Evolutionary conservation across 1,139 yeast genomes (phyloP).

Genomic region (Nakaseomyces kungkrabaensis): DNA sequence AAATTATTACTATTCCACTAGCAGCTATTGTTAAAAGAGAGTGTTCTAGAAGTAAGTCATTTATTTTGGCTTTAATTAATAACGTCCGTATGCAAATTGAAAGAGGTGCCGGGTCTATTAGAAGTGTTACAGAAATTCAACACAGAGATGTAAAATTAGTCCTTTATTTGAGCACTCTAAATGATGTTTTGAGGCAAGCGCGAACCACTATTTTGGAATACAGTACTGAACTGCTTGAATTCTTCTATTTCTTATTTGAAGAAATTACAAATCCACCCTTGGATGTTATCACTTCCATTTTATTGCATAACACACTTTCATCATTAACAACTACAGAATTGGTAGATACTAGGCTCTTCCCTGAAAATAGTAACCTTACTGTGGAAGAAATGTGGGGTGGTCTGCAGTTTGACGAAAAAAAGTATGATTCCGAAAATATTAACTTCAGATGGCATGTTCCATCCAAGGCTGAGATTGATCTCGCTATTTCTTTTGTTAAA

Average conservation of each 20-base stretch:
- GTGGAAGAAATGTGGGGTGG: conserved; percentile 64
- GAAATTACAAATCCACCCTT: conserved; percentile 64
- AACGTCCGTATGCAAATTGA: conserved; percentile 56
- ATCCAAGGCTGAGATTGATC: conserved; percentile 41
- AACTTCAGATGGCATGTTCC: conserved; percentile 74
- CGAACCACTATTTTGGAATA: conserved; percentile 40
- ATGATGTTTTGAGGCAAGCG: conserved; percentile 66
- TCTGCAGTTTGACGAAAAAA: conserved; percentile 43
- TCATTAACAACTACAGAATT: conserved; percentile 54
- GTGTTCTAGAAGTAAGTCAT: conserved; percentile 30
- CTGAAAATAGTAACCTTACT: conserved; percentile 31
- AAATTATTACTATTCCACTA: conserved; percentile 46
- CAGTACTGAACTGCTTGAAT: conserved; percentile 38
- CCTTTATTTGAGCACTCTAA: conserved; percentile 62
- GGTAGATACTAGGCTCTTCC: conserved; percentile 44
- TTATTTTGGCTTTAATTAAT: conserved; percentile 20
- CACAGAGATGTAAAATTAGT: conserved; percentile 71
- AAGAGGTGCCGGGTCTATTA: conserved; percentile 76
- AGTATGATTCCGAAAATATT: conserved; percentile 37
- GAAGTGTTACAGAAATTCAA: conserved; percentile 58
- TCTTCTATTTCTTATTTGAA: conserved; percentile 45
- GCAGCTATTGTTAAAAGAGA: conserved; percentile 60
- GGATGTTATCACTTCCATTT: conserved; percentile 33
- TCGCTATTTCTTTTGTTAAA: conserved; percentile 54
- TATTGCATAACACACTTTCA: conserved; percentile 58